Conservation (phyloP, 1,139 yeast species). For the Magnusiomyces magnusii region DNA sequence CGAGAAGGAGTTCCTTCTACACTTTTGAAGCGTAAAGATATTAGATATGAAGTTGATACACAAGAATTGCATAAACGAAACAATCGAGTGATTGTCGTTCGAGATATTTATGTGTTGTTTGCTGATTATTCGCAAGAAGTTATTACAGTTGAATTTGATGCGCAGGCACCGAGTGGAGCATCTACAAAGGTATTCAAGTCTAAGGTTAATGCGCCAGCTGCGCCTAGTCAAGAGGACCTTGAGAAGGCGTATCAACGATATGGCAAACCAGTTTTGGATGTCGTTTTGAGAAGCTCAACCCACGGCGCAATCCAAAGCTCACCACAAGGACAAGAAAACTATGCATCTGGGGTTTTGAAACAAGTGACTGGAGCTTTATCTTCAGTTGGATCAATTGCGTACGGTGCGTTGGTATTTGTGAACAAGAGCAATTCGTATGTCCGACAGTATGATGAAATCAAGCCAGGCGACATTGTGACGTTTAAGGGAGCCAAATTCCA, state of each 20-base stretch:
- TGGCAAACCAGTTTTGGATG: constrained; percentile 27
- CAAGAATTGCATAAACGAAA: constrained; percentile 50
- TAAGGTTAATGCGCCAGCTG: constrained; percentile 38
- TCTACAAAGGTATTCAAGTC: neutral
- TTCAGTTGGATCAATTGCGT: constrained; percentile 60
- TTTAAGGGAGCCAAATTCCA: constrained; percentile 68
- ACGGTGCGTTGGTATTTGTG: constrained; percentile 64
- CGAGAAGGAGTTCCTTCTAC: constrained; percentile 51
- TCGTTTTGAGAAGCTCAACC: constrained; percentile 25
- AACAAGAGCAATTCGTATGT: constrained; percentile 54
- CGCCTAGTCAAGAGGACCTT: constrained; percentile 42
- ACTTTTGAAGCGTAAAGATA: constrained; percentile 39
- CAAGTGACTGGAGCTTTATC: constrained; percentile 41
- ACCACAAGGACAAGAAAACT: neutral
- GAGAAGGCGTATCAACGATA: constrained; percentile 43
- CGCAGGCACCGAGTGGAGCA: constrained; percentile 41
- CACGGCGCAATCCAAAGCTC: constrained; percentile 14
- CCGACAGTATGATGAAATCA: constrained; percentile 52
- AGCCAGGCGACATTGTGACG: constrained; percentile 78
- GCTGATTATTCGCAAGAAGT: constrained; percentile 65
- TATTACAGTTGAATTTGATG: constrained; percentile 46
- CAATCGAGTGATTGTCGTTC: constrained; percentile 42
- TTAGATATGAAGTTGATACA: constrained; percentile 59
- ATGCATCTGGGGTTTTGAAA: constrained; percentile 14
- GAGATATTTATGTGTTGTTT: constrained; percentile 67